phyloP scores from a whole-genome alignment of 2,329 filamentous ascomycete genomes.

The Lecanicillium sp. region DNA sequence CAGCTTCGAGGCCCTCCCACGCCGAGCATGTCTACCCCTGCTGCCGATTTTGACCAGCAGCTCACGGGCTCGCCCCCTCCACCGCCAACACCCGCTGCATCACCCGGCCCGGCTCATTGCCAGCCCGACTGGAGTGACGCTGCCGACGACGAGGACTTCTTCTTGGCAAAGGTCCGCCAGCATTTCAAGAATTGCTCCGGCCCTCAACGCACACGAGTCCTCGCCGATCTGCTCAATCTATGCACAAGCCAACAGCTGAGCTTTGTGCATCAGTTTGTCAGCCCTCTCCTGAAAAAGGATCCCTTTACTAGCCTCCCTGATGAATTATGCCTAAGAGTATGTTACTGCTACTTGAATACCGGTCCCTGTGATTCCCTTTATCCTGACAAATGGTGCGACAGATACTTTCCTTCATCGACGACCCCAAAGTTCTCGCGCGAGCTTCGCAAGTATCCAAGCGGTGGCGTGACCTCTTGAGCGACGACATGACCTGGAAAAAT shows the following conservation, averaged over 20 bases:
- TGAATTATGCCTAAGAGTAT: conserved; percentile 81
- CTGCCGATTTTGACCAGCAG: conserved; percentile 54
- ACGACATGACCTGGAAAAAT: conserved; percentile 98
- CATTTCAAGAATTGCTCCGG: conserved; percentile 74
- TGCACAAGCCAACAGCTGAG: conserved; percentile 93
- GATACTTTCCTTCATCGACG: conserved; percentile 95
- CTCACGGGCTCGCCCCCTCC: conserved; percentile 55
- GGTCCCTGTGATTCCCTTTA: not conserved
- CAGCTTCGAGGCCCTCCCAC: conserved; percentile 53
- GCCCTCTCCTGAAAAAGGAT: conserved; percentile 89
- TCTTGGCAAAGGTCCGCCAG: conserved; percentile 69
- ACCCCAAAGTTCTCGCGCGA: conserved; percentile 85
- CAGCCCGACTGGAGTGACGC: conserved; percentile 69
- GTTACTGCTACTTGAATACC: conserved; percentile 21
- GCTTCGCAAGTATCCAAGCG: conserved; percentile 93
- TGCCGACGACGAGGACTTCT: conserved; percentile 74
- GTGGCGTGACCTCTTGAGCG: conserved; percentile 88
- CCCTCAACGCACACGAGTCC: conserved; percentile 68
- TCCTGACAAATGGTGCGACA: conserved; percentile 25
- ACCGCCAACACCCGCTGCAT: conserved; percentile 58
- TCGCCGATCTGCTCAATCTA: conserved; percentile 84
- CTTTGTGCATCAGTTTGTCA: conserved; percentile 94
- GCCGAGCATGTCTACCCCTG: conserved; percentile 59
- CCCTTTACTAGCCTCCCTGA: conserved; percentile 88
- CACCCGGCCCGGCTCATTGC: conserved; percentile 52